Evolutionary conservation across 2,329 filamentous ascomycete genomes (phyloP).

Genomic region (Venturia pyrina): DNA sequence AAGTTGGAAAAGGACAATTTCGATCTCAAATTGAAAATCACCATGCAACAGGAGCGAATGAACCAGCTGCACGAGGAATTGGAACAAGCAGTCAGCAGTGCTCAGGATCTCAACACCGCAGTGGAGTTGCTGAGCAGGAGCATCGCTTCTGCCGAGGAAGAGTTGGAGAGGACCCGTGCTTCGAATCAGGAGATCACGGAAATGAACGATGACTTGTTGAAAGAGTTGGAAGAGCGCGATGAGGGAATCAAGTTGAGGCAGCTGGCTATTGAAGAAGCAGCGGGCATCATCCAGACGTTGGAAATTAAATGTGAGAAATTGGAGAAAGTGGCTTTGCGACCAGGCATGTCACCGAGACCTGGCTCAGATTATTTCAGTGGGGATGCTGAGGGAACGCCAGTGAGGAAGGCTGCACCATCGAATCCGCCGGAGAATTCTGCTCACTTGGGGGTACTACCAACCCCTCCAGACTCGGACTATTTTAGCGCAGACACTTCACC

Average conservation of each 20-base stretch:
- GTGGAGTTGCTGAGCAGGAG: conserved; percentile 2
- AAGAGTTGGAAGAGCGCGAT: conserved; percentile 11
- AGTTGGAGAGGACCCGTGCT: conserved; percentile 5
- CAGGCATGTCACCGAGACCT: neutral
- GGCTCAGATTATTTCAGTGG: conserved; percentile 14
- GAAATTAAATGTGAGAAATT: conserved; percentile 7
- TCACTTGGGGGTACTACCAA: neutral
- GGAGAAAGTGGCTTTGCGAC: neutral
- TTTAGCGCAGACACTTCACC: conserved; percentile 12
- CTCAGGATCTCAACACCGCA: neutral
- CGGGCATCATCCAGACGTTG: conserved; percentile 13
- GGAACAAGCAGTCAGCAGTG: conserved; percentile 4
- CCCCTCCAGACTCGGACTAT: conserved; percentile 12
- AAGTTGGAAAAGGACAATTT: conserved; percentile 13
- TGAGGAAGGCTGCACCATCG: neutral
- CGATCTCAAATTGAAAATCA: conserved; percentile 12
- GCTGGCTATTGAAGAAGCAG: conserved; percentile 12
- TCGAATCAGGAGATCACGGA: conserved; percentile 10
- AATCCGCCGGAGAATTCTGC: neutral
- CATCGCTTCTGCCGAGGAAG: conserved; percentile 1
- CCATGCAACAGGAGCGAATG: conserved; percentile 8
- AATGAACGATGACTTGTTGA: conserved; percentile 12
- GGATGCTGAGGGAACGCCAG: conserved; percentile 4
- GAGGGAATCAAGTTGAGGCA: conserved; percentile 9
- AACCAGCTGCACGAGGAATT: conserved; percentile 10